Base-by-base conservation (phyloP, 1,139 yeast genomes). In the Torulaspora globosa region DNA sequence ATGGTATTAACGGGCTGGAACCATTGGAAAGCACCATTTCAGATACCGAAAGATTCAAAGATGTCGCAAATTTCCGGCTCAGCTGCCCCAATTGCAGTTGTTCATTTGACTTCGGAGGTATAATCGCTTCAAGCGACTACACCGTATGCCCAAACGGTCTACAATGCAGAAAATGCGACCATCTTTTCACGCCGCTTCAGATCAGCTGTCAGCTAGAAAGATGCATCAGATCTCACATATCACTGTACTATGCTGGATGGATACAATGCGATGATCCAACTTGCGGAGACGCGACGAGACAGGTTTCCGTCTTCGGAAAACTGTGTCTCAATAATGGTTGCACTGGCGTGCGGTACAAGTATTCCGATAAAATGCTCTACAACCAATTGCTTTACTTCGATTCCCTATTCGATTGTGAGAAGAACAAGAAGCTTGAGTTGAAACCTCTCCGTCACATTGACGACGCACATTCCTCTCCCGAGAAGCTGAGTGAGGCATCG, bases 251-350 rank as follows among this genome's bases (percentile, higher is more conserved):
- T 62, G 82, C 86, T 14, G 94, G 92, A 4, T 82, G 95, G 90
- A 70, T 89, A 34, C 70, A 69, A 0, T 94, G 99, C 68, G 94
- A 85, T 62, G 97, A 90, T 57, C 66, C 80, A 2, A 78, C 94
- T 0, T 94, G 99, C 71, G 89, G 86, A 7, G 72, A 79, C 45
- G 74, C 76, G 16, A 90, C 97, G 0, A 75, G 97, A 52, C 96
- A 90, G 61, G 76, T 92, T 19, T 81, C 92, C 11, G 97, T 90
- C 2, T 89, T 87, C 60, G 97, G 97, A 50, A 81, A 80, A 57
- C 75, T 94, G 56, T 92, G 98, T 68, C 74, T 89, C 49, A 43
- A 66, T 66, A 50, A 75, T 75, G 54, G 70, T 28, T 92, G 97
- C 65, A 82, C 84, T 55, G 98, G 98, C 27, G 76, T 90, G 89